Evolutionary conservation across 441 rosid species (phyloP).

Genomic region (Brassica hybrid): DNA sequence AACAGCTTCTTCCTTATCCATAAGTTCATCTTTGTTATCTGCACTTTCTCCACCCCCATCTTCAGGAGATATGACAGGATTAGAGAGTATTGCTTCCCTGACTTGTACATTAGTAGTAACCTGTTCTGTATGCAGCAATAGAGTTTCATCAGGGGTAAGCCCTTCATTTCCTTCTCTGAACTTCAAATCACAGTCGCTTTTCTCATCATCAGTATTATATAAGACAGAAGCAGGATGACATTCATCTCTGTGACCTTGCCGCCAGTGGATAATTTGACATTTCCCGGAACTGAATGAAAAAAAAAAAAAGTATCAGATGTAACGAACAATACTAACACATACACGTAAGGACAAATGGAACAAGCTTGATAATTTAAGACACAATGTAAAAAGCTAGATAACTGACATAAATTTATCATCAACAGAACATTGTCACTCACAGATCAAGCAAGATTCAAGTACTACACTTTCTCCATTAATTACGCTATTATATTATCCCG

Average conservation of each 20-base stretch:
- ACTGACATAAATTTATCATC: neutral
- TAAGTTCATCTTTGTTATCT: conserved; percentile 49
- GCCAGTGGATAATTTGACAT: conserved; percentile 96
- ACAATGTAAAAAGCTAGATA: conserved; percentile 19
- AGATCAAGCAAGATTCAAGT: conserved; percentile 16
- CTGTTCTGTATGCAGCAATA: conserved; percentile 38
- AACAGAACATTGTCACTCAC: conserved; percentile 3
- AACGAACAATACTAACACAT: neutral
- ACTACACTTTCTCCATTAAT: neutral
- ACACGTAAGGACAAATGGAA: neutral
- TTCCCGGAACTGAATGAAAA: conserved; percentile 64
- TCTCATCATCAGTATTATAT: conserved; percentile 45
- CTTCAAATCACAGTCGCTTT: conserved; percentile 44
- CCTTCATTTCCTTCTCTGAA: conserved; percentile 36
- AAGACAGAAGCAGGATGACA: conserved; percentile 56
- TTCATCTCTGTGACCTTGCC: conserved; percentile 95
- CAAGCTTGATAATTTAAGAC: neutral
- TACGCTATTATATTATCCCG: neutral
- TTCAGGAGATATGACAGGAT: conserved; percentile 44
- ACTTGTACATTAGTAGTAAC: conserved; percentile 44
- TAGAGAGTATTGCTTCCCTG: conserved; percentile 44
- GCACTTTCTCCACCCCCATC: conserved; percentile 41
- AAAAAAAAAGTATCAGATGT: neutral
- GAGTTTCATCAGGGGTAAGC: conserved; percentile 40
- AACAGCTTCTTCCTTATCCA: conserved; percentile 51